Evolutionary conservation across 805 yeast genomes (phyloP).

Genomic region (Ogataea polymorpha): DNA sequence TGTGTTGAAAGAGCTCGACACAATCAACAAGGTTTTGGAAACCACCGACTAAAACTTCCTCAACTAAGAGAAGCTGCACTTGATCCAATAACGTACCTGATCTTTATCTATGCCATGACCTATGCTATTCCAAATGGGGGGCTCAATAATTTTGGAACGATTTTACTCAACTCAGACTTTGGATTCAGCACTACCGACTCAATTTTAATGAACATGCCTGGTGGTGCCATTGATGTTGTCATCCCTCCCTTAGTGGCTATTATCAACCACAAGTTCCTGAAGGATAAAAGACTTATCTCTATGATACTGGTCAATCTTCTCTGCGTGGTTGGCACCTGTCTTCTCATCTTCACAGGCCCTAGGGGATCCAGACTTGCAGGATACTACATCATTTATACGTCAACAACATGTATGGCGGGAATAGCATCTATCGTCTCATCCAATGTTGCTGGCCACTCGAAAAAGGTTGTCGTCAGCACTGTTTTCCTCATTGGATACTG

Average conservation of each 20-base stretch:
- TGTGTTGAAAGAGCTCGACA: slow-evolving; percentile 54
- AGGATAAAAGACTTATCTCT: not conserved
- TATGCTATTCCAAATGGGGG: slow-evolving; percentile 55
- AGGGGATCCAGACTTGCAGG: slow-evolving; percentile 1
- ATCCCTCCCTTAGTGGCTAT: slow-evolving; percentile 32
- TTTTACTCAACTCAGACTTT: slow-evolving; percentile 32
- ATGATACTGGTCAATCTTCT: slow-evolving; percentile 1
- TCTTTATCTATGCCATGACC: slow-evolving; percentile 41
- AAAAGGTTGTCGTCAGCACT: slow-evolving; percentile 56
- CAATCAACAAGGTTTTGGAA: slow-evolving; percentile 61
- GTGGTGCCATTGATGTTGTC: slow-evolving; percentile 30
- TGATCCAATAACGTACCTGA: slow-evolving; percentile 49
- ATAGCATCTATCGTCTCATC: slow-evolving; percentile 6
- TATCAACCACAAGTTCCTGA: slow-evolving; percentile 1
- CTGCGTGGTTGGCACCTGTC: slow-evolving; percentile 23
- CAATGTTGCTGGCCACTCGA: slow-evolving; percentile 50
- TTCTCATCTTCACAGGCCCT: slow-evolving; percentile 17
- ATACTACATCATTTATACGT: not conserved
- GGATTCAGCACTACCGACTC: slow-evolving; percentile 27
- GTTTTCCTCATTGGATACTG: slow-evolving; percentile 53
- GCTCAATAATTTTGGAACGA: slow-evolving; percentile 39
- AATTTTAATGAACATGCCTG: slow-evolving; percentile 35
- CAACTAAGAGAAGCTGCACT: slow-evolving; percentile 51
- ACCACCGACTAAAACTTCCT: slow-evolving; percentile 45
- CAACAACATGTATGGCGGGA: slow-evolving; percentile 2